Base-by-base conservation (phyloP, 2,329 filamentous ascomycete genomes). In the Alternaria ventricosa region DNA sequence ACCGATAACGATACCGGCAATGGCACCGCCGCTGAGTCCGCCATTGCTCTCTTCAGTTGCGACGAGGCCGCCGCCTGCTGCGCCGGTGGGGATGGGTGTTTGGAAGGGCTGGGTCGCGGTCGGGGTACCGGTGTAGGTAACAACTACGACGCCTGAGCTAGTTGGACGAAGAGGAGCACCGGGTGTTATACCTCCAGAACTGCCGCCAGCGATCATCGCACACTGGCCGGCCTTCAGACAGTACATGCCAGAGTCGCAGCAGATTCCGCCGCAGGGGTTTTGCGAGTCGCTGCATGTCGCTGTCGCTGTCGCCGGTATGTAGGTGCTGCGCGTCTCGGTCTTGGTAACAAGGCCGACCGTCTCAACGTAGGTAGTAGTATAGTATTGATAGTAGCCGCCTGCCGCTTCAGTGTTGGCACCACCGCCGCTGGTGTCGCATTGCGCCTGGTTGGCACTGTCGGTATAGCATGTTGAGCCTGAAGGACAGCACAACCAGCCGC, bases 1-100 rank as follows among this genome's bases (percentile, higher is more conserved):
- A 66, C 92, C 92, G 60, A 94, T 89, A 68, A 94, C 92, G 72
- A 94, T 94, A 64, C 92, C 92, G 15, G 92, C 92, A 71, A 94
- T 94, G 63, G 90, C 92, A 56, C 91, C 92, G 46, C 85, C 87
- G 71, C 89, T 92, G 57, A 94, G 85, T 18, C 78, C 77, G 25
- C 73, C 73, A 20, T 72, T 68, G 58, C 78, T 72, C 11, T 68
- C 71, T 28, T 71, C 70, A 2, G 67, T 66, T 25, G 75, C 64
- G 13, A 77, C 72, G 23, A 78, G 75, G 3, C 77, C 79, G 33
- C 78, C 79, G 36, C 82, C 77, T 15, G 77, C 82, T 53, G 83
- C 84, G 49, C 84, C 86, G 7, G 86, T 86, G 5, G 85, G 83
- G n/a, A 87, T 85, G 44, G 85, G 83, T 1, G 85, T 82, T 45